Conservation (phyloP, 73 alveolate genomes). For the Breviolum minutum region DNA sequence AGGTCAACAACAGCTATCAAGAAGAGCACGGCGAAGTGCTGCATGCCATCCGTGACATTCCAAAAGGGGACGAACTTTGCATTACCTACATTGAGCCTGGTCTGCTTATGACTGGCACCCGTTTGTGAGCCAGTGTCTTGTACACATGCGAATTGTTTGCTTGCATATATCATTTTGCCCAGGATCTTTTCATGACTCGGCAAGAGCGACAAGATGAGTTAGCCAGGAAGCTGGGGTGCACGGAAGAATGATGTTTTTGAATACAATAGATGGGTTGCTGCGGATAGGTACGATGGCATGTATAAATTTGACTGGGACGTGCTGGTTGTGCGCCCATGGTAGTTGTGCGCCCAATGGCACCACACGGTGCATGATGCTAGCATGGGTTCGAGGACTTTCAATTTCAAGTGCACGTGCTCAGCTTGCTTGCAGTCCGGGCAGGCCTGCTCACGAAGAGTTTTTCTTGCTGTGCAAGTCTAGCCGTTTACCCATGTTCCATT, state of each 20-base stretch:
- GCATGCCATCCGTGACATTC: conserved; percentile 38
- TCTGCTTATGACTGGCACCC: not conserved
- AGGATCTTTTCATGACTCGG: conserved; percentile 45
- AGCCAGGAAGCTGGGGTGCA: not conserved
- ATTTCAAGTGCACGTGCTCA: conserved; percentile 22
- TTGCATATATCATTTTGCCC: not conserved
- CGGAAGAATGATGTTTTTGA: not conserved
- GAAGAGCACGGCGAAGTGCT: conserved; percentile 42
- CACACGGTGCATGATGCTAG: not conserved
- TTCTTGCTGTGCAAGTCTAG: not conserved
- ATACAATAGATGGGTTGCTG: not conserved
- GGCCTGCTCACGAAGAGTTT: not conserved
- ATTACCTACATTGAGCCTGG: conserved; percentile 29
- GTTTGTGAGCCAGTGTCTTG: not conserved
- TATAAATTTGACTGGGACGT: not conserved
- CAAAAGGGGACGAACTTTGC: conserved; percentile 20
- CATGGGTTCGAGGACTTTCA: not conserved
- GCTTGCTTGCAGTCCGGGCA: conserved; percentile 39
- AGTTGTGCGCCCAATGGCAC: not conserved
- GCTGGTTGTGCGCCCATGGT: too few relatives aligned
- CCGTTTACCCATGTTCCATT: too few relatives aligned
- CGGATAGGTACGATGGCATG: not conserved
- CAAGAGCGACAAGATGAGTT: conserved; percentile 22
- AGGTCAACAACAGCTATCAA: conserved; percentile 55
- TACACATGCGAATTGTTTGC: not conserved